Evolutionary conservation across 768 basidiomycete species (phyloP).

Genomic region (Mycena pura): DNA sequence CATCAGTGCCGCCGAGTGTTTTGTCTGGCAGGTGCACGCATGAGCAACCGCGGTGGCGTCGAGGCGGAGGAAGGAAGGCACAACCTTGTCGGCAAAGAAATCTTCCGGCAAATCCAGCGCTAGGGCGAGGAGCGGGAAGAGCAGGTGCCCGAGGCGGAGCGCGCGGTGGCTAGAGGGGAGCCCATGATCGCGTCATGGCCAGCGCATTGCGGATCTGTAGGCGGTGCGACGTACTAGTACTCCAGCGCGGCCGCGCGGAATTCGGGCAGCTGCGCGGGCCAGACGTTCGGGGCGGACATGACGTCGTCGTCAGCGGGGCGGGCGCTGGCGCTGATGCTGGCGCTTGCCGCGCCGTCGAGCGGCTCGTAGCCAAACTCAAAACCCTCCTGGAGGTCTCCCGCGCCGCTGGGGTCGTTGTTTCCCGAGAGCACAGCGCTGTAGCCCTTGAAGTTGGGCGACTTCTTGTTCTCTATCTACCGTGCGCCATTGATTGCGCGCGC

Average conservation of each 20-base stretch:
- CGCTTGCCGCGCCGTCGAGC: conserved; percentile 33
- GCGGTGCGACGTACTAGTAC: conserved; percentile 64
- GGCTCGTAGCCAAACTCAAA: conserved; percentile 86
- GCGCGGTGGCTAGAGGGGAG: conserved; percentile 51
- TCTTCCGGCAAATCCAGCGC: conserved; percentile 65
- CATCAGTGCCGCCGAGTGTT: conserved; percentile 69
- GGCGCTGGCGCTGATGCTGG: conserved; percentile 32
- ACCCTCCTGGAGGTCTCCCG: conserved; percentile 91
- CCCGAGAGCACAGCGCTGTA: conserved; percentile 73
- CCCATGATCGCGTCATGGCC: too few relatives aligned
- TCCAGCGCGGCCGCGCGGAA: conserved; percentile 65
- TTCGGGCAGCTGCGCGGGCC: conserved; percentile 69
- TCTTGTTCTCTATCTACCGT: conserved; percentile 69
- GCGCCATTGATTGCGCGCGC: not conserved
- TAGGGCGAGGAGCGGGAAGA: conserved; percentile 76
- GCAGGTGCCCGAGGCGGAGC: conserved; percentile 40
- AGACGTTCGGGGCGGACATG: conserved; percentile 79
- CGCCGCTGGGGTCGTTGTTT: conserved; percentile 76
- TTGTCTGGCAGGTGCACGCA: conserved; percentile 63
- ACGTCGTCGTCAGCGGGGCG: conserved; percentile 50
- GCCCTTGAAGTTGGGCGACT: conserved; percentile 76
- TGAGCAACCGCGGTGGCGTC: not conserved
- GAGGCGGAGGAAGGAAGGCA: not conserved
- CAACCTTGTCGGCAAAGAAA: conserved; percentile 75
- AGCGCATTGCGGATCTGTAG: too few relatives aligned